phyloP scores from a whole-genome alignment of 2,329 filamentous ascomycete species.

The Fusarium armeniacum region DNA sequence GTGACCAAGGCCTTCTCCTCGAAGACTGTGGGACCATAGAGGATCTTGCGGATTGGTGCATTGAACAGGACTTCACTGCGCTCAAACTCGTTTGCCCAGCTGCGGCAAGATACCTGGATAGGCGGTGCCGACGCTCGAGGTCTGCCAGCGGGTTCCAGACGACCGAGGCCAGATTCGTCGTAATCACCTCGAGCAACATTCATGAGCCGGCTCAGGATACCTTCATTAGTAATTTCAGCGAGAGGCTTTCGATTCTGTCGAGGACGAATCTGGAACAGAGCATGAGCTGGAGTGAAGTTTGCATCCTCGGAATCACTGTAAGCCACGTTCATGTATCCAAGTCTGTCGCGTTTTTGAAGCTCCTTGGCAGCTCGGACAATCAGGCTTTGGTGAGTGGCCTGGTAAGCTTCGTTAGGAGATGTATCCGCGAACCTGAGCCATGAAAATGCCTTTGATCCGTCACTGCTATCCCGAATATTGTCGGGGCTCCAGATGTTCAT shows the following conservation, averaged over 20 bases:
- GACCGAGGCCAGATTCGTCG: slow-evolving; percentile 77
- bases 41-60: slow-evolving; percentile 75
- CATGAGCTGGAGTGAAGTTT: slow-evolving; percentile 78
- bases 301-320: slow-evolving; percentile 77
- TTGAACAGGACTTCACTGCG: slow-evolving; percentile 85
- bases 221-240: slow-evolving; percentile 78
- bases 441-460: slow-evolving; percentile 78
- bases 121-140: slow-evolving; percentile 88
- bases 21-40: slow-evolving; percentile 75
- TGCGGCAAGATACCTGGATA: slow-evolving; percentile 82
- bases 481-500: slow-evolving; percentile 93
- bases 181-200: slow-evolving; percentile 80
- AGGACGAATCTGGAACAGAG: slow-evolving; percentile 84
- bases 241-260: slow-evolving; percentile 76
- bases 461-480: slow-evolving; percentile 76
- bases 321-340: slow-evolving; percentile 75
- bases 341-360: slow-evolving; percentile 66
- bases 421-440: slow-evolving; percentile 90
- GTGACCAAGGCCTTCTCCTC: slow-evolving; percentile 83
- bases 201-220: slow-evolving; percentile 80
- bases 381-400: slow-evolving; percentile 76
- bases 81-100: slow-evolving; percentile 74
- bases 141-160: slow-evolving; percentile 84
- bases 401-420: slow-evolving; percentile 79
- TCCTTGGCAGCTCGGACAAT: slow-evolving; percentile 80